These are phyloP conservation scores for Lactarius quietus DNA, from an alignment of 768 basidiomycete species.

Conservation along the genomic window DNA sequence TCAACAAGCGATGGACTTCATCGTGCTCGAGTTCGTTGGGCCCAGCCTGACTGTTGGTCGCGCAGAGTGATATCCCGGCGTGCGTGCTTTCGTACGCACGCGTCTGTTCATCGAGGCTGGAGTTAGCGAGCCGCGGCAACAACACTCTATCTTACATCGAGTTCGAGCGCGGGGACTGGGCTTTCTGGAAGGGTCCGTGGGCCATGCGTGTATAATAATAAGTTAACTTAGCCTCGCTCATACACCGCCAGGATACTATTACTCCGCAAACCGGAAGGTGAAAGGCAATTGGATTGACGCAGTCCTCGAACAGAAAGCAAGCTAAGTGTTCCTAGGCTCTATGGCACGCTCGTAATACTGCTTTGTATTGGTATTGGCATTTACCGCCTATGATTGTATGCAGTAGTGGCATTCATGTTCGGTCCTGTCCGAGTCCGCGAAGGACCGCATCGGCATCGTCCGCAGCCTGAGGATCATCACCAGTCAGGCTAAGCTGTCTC, in stretches of 20 bases:
- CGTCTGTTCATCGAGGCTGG: neutral
- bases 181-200: slow-evolving; percentile 17
- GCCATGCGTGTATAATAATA: too few species aligned
- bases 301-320: slow-evolving; percentile 5
- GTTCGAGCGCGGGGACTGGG: slow-evolving; percentile 13
- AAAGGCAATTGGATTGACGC: slow-evolving; percentile 9
- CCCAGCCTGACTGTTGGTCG: too few species aligned
- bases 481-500: too few species aligned
- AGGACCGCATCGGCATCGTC: too few species aligned
- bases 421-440: too few species aligned
- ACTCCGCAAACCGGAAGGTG: slow-evolving; percentile 9
- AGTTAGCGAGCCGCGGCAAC: neutral
- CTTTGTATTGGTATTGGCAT: neutral
- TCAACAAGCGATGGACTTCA: too few species aligned
- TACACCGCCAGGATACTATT: neutral
- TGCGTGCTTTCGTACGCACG: slow-evolving; percentile 8
- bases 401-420: too few species aligned
- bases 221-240: too few species aligned
- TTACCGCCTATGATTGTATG: neutral
- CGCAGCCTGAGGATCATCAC: too few species aligned
- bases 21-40: too few species aligned
- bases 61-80: slow-evolving; percentile 8
- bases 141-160: slow-evolving; percentile 13
- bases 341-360: too few species aligned
- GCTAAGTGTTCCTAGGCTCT: neutral